Base-by-base conservation (phyloP, 495 filamentous ascomycete species). In the Platismatia glauca region DNA sequence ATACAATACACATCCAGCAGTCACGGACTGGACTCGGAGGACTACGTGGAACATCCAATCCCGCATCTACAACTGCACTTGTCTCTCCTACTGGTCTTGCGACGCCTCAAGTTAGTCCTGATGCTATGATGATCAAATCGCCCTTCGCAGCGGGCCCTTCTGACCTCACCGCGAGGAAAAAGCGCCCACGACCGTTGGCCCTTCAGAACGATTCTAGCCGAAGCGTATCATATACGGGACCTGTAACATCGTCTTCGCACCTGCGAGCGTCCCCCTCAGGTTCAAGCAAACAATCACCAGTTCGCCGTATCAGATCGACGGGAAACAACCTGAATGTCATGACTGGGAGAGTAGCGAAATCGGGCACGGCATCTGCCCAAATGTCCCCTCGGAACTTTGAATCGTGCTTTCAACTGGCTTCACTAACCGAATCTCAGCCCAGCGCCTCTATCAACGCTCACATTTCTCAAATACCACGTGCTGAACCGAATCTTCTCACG, bases 231-330 rank as follows among this genome's bases (percentile, higher is more conserved):
- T 74, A 77, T 57, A 70, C 71, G 20, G 74, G 72, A 9, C 73
- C 79, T 3, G 67, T 74, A 24, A 74, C 78, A 27, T 74, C 78
- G 70, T 81, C 78, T 22, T 70, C 73, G 20, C 72, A 68, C 29
- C 65, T 74, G 13, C 69, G 75, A 38, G 70, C 74, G 7, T 73
- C 77, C 8, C 76, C 73, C 15, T 71, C 71, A 57, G 73, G 76
- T 55, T 56, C 72, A 15, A 52, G 57, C 3, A 66, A 70, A 31
- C 71, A 75, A 67, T 75, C 74, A 66, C 68, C 73, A 16, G 71
- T 82, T 65, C 76, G 79, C 58, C 80, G 82, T n/a, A 78, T 80
- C 41, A 81, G 81, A 66, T 83, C 81, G 20, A 74, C 79, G 5
- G 68, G 71, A 33, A 77, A 81, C 57, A 74, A 70, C 55, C 71